Base-by-base conservation (phyloP, 768 basidiomycete species). In the Boletus bicolor region DNA sequence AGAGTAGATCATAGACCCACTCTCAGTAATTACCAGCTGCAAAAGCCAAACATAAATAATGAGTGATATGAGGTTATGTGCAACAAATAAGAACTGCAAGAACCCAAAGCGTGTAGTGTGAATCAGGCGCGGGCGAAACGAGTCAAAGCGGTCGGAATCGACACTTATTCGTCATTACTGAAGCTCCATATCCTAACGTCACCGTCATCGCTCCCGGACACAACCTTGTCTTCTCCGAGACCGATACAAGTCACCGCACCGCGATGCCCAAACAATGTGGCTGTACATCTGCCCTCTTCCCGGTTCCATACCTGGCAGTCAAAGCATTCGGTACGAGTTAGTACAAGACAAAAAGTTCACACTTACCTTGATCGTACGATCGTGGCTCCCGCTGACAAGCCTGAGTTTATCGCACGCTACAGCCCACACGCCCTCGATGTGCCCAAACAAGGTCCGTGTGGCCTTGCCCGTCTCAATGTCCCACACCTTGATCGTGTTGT, bases 381-480 rank as follows among this genome's bases (percentile, higher is more conserved):
- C 93, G 68, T 98, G 96, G 65, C 93, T 95, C 7, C 86, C 95
- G 51, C 91, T 94, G 26, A 94, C 93, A 47, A 99, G 76, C 51
- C 96, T 79, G 65, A 98, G 78, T 67, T 93, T 89, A 71, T 99
- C 94, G 61, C 88, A 86, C 24, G 93, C 93, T 32, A 98, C 89
- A 4, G 86, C 87, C 97, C 97, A 99, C 17, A 99, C 93, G 51
- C 97, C 97, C 68, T 99, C 97, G 64, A 98, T 94, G 70, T 98
- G 95, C 1, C 95, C 97, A 70, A 99, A 99, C 58, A 95, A 80
- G 41, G 97, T 98, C 65, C 82, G 78, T 46, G 82, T 75, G 24
- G 85, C 79, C 64, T 86, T 84, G 39, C 88, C 93, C 1, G 86
- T 82, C 63, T 95, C 92, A 28, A 98, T 83, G 66, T 98, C 93